These are phyloP conservation scores for Pseudocercospora vitis DNA, from an alignment of 2,329 filamentous ascomycete genomes.

Conservation along the genomic window DNA sequence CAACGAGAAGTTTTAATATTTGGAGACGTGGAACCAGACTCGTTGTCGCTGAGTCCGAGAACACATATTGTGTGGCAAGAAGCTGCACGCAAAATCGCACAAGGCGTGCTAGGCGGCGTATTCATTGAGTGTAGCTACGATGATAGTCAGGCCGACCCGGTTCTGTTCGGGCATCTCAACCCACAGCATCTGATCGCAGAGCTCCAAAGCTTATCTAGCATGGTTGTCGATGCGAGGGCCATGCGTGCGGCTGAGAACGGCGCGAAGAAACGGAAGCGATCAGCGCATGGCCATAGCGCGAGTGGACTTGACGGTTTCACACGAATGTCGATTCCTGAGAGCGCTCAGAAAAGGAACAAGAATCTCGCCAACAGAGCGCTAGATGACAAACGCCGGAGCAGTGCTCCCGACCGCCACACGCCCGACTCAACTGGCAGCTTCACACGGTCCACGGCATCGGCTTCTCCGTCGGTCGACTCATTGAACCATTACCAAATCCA, in stretches of 20 bases:
- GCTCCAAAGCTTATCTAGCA: constrained; percentile 66
- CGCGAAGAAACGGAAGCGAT: constrained; percentile 65
- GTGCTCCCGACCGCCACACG: constrained; percentile 18
- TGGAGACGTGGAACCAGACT: constrained; percentile 92
- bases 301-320: constrained; percentile 36
- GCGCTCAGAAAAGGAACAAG: constrained; percentile 38
- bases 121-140: constrained; percentile 97
- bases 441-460: constrained; percentile 4
- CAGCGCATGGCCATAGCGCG: constrained; percentile 34
- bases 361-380: constrained; percentile 30
- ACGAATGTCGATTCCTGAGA: constrained; percentile 26
- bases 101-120: constrained; percentile 71
- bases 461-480: constrained; percentile 22
- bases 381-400: constrained; percentile 24
- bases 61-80: constrained; percentile 84
- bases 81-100: constrained; percentile 78
- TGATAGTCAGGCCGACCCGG: constrained; percentile 72
- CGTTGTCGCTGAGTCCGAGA: constrained; percentile 74
- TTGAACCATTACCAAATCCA: constrained; percentile 22
- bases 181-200: constrained; percentile 81
- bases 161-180: constrained; percentile 84
- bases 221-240: constrained; percentile 59
- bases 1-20: constrained; percentile 85
- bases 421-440: neutral
- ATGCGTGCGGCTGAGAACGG: constrained; percentile 41